These are phyloP conservation scores for Heritiera littoralis DNA, from an alignment of 345 rosid species.

Conservation along the genomic window DNA sequence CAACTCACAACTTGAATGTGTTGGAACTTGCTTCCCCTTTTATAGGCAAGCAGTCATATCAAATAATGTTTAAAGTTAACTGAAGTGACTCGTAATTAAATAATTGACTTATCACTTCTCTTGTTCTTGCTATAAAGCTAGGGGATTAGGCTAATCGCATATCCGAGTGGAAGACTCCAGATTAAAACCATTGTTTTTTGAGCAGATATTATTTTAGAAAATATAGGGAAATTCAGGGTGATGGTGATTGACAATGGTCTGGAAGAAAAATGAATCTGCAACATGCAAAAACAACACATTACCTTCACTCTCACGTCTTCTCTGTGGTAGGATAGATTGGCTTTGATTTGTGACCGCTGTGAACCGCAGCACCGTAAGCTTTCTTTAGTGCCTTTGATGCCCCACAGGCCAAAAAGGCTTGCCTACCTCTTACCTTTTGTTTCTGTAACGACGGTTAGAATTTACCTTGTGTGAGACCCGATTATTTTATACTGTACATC, in stretches of 20 bases:
- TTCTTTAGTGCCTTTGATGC: slow-evolving; percentile 34
- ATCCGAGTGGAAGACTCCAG: slow-evolving; percentile 34
- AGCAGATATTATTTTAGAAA: neutral
- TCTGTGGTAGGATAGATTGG: slow-evolving; percentile 22
- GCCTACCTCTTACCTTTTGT: neutral
- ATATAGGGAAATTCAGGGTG: slow-evolving; percentile 23
- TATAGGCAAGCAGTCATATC: slow-evolving; percentile 34
- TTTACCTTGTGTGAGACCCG: too few species aligned
- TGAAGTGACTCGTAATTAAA: slow-evolving; percentile 37
- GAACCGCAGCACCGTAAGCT: slow-evolving; percentile 22
- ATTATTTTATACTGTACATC: too few species aligned
- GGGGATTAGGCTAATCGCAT: slow-evolving; percentile 39
- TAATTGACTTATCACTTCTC: slow-evolving; percentile 27
- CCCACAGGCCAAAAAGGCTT: slow-evolving; percentile 34
- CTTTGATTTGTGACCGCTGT: slow-evolving; percentile 23
- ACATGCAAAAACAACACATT: slow-evolving; percentile 27
- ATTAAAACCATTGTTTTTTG: neutral
- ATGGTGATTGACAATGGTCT: slow-evolving; percentile 35
- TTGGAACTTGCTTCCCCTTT: slow-evolving; percentile 32
- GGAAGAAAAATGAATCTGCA: slow-evolving; percentile 31
- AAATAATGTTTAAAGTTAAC: slow-evolving; percentile 13
- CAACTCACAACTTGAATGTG: slow-evolving; percentile 16
- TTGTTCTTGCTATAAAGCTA: slow-evolving; percentile 26
- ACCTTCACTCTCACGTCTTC: slow-evolving; percentile 17
- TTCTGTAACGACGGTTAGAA: neutral